These are phyloP conservation scores for Phyllosticta citribraziliensis DNA, from an alignment of 2,329 filamentous ascomycete species.

Conservation along the genomic window DNA sequence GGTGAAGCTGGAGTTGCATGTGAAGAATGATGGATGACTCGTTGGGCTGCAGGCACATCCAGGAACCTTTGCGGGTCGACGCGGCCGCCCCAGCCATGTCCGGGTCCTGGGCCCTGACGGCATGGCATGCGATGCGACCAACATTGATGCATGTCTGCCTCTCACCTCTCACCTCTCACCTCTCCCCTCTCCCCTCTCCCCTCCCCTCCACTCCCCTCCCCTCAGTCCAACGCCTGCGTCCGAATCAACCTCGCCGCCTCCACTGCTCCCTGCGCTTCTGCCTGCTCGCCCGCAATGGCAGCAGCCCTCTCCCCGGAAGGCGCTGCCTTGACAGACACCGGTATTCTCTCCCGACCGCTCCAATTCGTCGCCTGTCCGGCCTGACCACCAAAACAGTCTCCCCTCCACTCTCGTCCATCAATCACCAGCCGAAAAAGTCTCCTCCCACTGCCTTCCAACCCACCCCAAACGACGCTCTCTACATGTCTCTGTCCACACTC, in stretches of 20 bases:
- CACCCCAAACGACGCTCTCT: conserved; percentile 10
- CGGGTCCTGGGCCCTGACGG: neutral
- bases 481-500: neutral
- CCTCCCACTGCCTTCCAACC: conserved; percentile 8
- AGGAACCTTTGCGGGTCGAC: neutral
- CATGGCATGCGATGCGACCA: neutral
- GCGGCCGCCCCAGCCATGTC: no score
- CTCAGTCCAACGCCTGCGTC: neutral
- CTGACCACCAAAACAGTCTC: neutral
- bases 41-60: neutral
- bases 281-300: neutral
- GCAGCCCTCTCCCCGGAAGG: neutral
- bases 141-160: no score
- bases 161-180: neutral
- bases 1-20: neutral
- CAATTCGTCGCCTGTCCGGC: neutral
- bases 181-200: neutral
- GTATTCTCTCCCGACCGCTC: neutral
- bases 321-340: neutral
- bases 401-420: neutral
- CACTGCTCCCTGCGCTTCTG: neutral
- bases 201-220: neutral
- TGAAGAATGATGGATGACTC: neutral
- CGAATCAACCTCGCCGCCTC: neutral
- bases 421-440: neutral